A percentile compares a stretch with the other conserved stretches of the same genome.
These are phyloP conservation scores for Globisporangium cystogenes DNA, from an alignment of 352 stramenopile genomes.

Conservation along the genomic window DNA sequence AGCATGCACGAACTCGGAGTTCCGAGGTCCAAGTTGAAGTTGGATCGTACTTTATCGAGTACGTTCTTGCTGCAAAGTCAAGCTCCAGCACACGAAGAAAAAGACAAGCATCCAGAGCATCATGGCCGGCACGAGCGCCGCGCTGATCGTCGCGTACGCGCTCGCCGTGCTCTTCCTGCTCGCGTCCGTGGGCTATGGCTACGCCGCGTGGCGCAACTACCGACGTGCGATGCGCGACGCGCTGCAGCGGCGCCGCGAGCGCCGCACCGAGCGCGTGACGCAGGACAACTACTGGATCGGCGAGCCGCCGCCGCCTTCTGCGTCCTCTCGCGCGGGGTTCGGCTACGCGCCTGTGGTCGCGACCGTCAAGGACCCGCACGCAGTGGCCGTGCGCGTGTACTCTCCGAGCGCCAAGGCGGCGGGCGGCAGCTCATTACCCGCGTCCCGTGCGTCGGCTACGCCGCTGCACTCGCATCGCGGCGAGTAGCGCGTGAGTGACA, in stretches of 20 bases:
- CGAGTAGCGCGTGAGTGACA: not conserved
- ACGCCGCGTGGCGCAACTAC: constrained; percentile 30
- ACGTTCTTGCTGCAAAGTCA: not conserved
- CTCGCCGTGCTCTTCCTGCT: constrained; percentile 24
- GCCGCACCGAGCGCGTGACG: constrained; percentile 15
- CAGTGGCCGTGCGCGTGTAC: not conserved
- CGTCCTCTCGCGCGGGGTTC: not conserved
- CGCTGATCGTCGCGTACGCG: constrained; percentile 20
- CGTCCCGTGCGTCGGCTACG: not conserved
- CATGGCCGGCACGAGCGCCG: constrained; percentile 2
- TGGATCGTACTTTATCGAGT: no score
- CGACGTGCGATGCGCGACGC: constrained; percentile 21
- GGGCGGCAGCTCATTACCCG: no score
- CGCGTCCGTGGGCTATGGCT: constrained; percentile 18
- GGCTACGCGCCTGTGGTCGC: not conserved
- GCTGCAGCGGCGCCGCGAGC: constrained; percentile 19
- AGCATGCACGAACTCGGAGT: no score
- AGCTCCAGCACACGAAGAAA: constrained; percentile 13
- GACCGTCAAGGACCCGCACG: not conserved
- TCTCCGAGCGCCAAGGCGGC: constrained; percentile 7
- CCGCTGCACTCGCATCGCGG: not conserved
- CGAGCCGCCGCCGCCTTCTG: constrained; percentile 1
- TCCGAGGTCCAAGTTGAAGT: no score
- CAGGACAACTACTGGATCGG: constrained; percentile 31
- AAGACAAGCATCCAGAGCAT: constrained; percentile 62